Evolutionary conservation across 345 rosid species (phyloP).

Genomic region (Rhodamnia rubescens): DNA sequence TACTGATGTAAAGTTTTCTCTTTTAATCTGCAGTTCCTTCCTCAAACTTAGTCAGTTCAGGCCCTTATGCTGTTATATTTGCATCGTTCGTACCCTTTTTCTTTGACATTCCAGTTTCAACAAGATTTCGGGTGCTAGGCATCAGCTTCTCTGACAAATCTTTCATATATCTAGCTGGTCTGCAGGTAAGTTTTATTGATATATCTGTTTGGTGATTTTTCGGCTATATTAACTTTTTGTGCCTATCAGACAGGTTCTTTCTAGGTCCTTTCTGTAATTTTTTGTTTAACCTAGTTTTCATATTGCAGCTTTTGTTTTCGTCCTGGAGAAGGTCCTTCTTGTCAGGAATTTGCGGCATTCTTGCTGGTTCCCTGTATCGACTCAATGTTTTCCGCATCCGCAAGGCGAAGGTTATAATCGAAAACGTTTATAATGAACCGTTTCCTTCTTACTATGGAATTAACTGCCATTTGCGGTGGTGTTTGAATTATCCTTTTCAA

Average conservation of each 20-base stretch:
- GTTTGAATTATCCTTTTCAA: neutral
- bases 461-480: neutral
- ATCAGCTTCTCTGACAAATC: slow-evolving; percentile 75
- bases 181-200: slow-evolving; percentile 51
- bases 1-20: neutral
- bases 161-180: slow-evolving; percentile 90
- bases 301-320: slow-evolving; percentile 78
- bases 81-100: slow-evolving; percentile 82
- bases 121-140: slow-evolving; percentile 65
- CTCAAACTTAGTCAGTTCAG: slow-evolving; percentile 45
- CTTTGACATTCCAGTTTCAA: slow-evolving; percentile 88
- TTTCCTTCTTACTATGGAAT: neutral
- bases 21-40: slow-evolving; percentile 44
- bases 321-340: slow-evolving; percentile 78
- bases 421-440: neutral
- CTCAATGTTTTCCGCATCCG: slow-evolving; percentile 70
- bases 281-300: neutral
- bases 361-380: slow-evolving; percentile 83
- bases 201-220: neutral
- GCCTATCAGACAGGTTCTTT: neutral
- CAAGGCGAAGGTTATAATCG: slow-evolving; percentile 55
- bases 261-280: neutral
- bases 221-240: neutral
- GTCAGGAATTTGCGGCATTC: slow-evolving; percentile 79
- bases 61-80: slow-evolving; percentile 90